Base-by-base conservation (phyloP, 176 grass and related monocot genomes). In the Saccharum officinarum region DNA sequence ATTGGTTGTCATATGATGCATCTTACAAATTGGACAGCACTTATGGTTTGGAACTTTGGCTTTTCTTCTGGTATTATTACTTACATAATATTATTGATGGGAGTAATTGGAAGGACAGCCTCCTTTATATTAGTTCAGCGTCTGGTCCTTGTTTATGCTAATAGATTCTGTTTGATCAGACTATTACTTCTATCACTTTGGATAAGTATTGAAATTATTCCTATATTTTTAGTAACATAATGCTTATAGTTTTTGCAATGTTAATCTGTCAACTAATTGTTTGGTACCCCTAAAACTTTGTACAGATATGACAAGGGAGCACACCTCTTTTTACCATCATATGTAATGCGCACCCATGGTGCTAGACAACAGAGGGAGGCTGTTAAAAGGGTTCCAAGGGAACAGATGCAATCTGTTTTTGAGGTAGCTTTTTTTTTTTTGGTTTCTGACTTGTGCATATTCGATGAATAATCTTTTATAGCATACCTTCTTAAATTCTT, bases 251-350 rank as follows among this genome's bases (percentile, higher is more conserved):
- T 69, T 34, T 20, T 67, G 23, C 74, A 69, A 85, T 15, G 20
- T 33, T 68, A 80, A 40, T 40, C 3, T 62, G 26, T 31, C 57
- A 70, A 67, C 26, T 84, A 80, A 83, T 83, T 78, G 44, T 64
- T 67, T 61, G 49, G 41, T 67, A 49, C 49, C 72, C 60, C 71
- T 69, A 78, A 76, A 41, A 41, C 87, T 85, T 80, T 75, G 70
- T 80, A 68, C 82, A 98, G 97, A 73, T 98, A 95, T 86, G 86
- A 95, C 78, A 95, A 84, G 86, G 97, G 97, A 52, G 97, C 89
- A 75, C 90, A 98, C 88, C 86, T 98, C 39, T 94, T 98, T 90
- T 90, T 98, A 81, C 97, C 97, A 81, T 94, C 89, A 47, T 92
- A 94, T 71, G 28, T 98, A 44, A 98, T 98, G 95, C 89, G 97